These are phyloP conservation scores for Sicyos edulis DNA, from an alignment of 306 rosid species.

Conservation along the genomic window DNA sequence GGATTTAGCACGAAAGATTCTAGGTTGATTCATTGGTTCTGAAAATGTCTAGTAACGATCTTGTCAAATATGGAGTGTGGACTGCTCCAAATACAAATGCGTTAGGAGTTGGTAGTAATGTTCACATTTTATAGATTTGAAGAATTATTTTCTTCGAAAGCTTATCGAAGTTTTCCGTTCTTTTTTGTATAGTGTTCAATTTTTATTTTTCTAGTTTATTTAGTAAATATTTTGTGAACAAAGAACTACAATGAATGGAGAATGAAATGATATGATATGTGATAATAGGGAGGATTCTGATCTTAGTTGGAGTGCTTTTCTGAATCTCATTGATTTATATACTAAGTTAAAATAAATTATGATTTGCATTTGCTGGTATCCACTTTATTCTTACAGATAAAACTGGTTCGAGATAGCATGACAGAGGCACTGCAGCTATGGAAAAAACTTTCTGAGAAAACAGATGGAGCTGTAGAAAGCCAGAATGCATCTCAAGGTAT, in stretches of 20 bases:
- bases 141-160: neutral
- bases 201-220: too few species aligned
- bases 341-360: too few species aligned
- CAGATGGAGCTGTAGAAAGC: conserved; percentile 50
- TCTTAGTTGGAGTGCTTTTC: neutral
- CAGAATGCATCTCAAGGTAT: conserved; percentile 49
- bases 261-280: neutral
- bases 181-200: too few species aligned
- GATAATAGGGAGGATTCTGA: neutral
- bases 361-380: neutral
- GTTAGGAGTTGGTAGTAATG: neutral
- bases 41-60: neutral
- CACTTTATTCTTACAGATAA: conserved; percentile 52
- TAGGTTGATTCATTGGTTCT: neutral
- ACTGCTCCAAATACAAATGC: too few species aligned
- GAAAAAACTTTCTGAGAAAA: conserved; percentile 72
- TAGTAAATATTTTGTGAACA: too few species aligned
- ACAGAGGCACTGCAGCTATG: conserved; percentile 85
- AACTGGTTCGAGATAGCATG: conserved; percentile 90
- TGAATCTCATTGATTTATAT: neutral
- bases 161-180: too few species aligned
- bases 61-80: too few species aligned
- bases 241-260: neutral
- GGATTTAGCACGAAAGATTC: neutral
- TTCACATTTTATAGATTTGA: neutral